These are phyloP conservation scores for Microbotryum saponariae DNA, from an alignment of 1,284 basidiomycete species.

Conservation along the genomic window DNA sequence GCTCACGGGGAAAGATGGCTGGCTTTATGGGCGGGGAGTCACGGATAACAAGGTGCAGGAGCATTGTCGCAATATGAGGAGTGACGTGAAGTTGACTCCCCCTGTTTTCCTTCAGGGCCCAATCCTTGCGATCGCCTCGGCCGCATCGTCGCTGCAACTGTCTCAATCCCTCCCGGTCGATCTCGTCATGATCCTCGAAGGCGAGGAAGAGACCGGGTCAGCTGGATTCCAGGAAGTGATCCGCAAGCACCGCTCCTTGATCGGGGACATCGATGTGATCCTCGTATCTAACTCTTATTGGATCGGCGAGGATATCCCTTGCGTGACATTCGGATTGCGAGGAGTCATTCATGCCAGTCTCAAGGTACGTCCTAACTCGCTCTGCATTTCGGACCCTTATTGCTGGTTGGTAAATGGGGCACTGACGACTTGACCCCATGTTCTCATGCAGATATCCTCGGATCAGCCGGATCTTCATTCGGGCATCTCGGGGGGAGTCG, in stretches of 20 bases:
- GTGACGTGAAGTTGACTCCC: background rate
- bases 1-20: slow-evolving; percentile 77
- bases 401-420: slow-evolving; percentile 50
- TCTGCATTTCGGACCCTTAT: background rate
- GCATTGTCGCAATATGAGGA: background rate
- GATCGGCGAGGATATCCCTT: slow-evolving; percentile 90
- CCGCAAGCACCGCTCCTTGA: slow-evolving; percentile 61
- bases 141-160: slow-evolving; percentile 70
- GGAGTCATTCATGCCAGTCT: slow-evolving; percentile 69
- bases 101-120: slow-evolving; percentile 70
- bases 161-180: slow-evolving; percentile 71
- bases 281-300: slow-evolving; percentile 87
- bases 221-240: slow-evolving; percentile 73
- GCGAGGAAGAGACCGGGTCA: slow-evolving; percentile 91
- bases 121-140: slow-evolving; percentile 81
- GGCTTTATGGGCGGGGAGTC: slow-evolving; percentile 86
- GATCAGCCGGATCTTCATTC: slow-evolving; percentile 69
- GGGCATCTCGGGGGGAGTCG: slow-evolving; percentile 80
- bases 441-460: slow-evolving; percentile 30
- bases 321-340: slow-evolving; percentile 87
- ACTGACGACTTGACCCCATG: slow-evolving; percentile 42
- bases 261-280: slow-evolving; percentile 78
- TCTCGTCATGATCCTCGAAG: slow-evolving; percentile 84
- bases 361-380: slow-evolving; percentile 47
- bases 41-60: slow-evolving; percentile 39